These are phyloP conservation scores for Xylariaceae sp. DNA, from an alignment of 2,329 filamentous ascomycete species.

Conservation along the genomic window DNA sequence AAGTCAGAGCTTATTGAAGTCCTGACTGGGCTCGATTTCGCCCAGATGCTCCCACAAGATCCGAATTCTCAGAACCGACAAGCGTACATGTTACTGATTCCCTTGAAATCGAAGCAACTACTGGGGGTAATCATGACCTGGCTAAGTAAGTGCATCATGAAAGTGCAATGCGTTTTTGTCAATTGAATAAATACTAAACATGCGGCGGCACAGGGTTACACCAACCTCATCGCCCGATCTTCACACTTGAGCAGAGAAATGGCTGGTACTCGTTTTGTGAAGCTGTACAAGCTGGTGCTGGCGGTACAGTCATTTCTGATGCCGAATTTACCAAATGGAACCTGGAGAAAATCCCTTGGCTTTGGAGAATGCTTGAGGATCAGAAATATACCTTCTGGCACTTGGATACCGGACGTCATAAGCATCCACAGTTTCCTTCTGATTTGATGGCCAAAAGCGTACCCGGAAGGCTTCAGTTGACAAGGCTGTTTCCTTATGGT, in stretches of 20 bases:
- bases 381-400: conserved; percentile 31
- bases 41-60: conserved; percentile 23
- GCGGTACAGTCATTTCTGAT: conserved; percentile 33
- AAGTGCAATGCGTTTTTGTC: neutral
- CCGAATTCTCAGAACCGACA: conserved; percentile 25
- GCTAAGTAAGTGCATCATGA: conserved; percentile 29
- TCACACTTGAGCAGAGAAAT: conserved; percentile 23
- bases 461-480: conserved; percentile 36
- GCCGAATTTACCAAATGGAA: conserved; percentile 25
- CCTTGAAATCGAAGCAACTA: conserved; percentile 23
- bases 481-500: conserved; percentile 43
- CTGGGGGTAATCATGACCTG: conserved; percentile 27
- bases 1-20: conserved; percentile 21
- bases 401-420: conserved; percentile 27
- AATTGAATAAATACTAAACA: conserved; percentile 5
- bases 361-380: conserved; percentile 27
- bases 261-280: conserved; percentile 30
- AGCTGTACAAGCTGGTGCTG: conserved; percentile 21
- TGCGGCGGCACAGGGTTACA: conserved; percentile 21
- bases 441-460: conserved; percentile 13
- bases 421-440: conserved; percentile 34
- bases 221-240: conserved; percentile 31
- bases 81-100: conserved; percentile 30
- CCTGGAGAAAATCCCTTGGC: conserved; percentile 28
- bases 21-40: conserved; percentile 24